phyloP scores from a whole-genome alignment of 192 early-diverging fungal species.

The Phycomyces nitens region DNA sequence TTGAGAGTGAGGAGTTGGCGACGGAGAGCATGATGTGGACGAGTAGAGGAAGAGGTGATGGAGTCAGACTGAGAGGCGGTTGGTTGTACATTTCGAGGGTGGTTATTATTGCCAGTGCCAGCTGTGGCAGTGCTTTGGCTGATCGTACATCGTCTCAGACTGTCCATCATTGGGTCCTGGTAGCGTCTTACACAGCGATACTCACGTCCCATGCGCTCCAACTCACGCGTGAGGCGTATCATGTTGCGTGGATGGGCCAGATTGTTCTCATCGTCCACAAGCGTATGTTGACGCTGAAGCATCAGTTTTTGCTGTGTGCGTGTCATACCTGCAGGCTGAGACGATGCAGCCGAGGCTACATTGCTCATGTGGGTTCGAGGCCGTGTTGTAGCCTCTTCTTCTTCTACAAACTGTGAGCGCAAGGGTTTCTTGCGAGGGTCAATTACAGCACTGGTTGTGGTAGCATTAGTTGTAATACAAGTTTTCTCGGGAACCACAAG shows the following conservation, averaged over 20 bases:
- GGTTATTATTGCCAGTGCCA: no score
- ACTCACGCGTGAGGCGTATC: constrained; percentile 32
- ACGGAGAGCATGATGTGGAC: not conserved
- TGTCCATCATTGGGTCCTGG: constrained; percentile 42
- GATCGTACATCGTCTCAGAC: constrained; percentile 12
- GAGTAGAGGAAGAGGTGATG: not conserved
- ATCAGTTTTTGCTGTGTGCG: constrained; percentile 45
- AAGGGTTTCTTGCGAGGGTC: not conserved
- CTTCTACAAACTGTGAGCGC: constrained; percentile 9
- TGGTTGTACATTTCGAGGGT: no score
- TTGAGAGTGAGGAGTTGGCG: not conserved
- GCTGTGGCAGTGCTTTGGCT: no score
- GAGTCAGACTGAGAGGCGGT: no score
- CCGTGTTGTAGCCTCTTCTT: not conserved
- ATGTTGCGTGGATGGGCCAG: constrained; percentile 41
- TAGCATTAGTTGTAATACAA: not conserved
- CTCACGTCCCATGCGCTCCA: constrained; percentile 38
- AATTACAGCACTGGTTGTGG: not conserved
- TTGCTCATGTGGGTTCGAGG: constrained; percentile 1
- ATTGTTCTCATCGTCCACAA: constrained; percentile 41
- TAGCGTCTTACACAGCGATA: constrained; percentile 31
- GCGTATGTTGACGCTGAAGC: constrained; percentile 40
- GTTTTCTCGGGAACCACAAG: constrained; percentile 8
- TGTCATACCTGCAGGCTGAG: constrained; percentile 20
- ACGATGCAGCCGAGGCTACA: constrained; percentile 7